These are phyloP conservation scores for Pleurotus djamor DNA, from an alignment of 768 basidiomycete species.

Conservation along the genomic window DNA sequence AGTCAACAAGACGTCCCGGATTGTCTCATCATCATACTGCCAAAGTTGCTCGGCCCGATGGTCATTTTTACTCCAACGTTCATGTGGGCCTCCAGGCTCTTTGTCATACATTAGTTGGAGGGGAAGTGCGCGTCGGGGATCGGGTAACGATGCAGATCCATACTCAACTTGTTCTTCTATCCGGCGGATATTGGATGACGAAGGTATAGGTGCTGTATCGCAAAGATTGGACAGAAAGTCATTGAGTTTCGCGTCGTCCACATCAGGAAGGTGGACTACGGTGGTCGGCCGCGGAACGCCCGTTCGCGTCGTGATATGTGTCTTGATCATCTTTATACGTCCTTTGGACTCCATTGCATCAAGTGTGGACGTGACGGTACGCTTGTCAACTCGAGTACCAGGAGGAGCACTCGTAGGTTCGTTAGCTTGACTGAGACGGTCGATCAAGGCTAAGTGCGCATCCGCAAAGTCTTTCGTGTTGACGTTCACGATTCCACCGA, in stretches of 20 bases:
- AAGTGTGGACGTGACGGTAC: conserved; percentile 62
- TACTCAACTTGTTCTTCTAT: conserved; percentile 56
- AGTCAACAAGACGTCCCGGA: conserved; percentile 61
- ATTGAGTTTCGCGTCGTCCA: conserved; percentile 50
- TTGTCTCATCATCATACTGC: conserved; percentile 45
- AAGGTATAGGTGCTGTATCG: conserved; percentile 27
- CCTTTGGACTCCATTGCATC: conserved; percentile 62
- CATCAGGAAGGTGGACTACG: conserved; percentile 64
- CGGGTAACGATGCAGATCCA: conserved; percentile 36
- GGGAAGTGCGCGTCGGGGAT: conserved; percentile 31
- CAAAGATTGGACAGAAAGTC: conserved; percentile 57
- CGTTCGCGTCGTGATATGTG: conserved; percentile 55
- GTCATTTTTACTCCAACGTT: conserved; percentile 43
- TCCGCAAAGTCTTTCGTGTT: conserved; percentile 71
- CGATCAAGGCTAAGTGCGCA: conserved; percentile 62
- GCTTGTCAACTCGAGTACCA: conserved; percentile 71
- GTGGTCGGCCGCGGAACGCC: conserved; percentile 57
- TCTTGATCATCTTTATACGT: conserved; percentile 69
- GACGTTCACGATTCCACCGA: conserved; percentile 67
- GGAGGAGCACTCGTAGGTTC: conserved; percentile 70
- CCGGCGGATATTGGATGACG: conserved; percentile 38
- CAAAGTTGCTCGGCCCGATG: conserved; percentile 52
- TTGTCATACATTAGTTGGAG: conserved; percentile 47
- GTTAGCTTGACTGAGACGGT: conserved; percentile 51
- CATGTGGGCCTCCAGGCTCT: conserved; percentile 36